Evolutionary conservation across 179 eudicot species (phyloP), one percentile per base, ranked within the genome.

Genomic region (Silene coronaria): DNA sequence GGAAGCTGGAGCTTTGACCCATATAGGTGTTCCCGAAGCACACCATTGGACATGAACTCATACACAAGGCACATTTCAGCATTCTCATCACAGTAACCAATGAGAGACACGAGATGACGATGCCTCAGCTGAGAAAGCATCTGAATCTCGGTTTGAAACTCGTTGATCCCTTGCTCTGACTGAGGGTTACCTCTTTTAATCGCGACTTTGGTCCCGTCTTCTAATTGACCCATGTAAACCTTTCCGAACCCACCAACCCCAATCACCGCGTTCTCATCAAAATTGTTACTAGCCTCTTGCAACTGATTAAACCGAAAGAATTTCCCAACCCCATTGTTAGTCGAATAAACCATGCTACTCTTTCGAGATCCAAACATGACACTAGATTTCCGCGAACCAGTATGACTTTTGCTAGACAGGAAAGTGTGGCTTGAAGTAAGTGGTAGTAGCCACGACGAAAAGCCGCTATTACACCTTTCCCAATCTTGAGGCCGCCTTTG

Each of bases 171-270:
- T 85, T 95, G 97, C 8, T 91, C 89, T 0, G 97, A 95, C 12
- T 89, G 90, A 0, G 97, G 91, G 61, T 88, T 92, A 6, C 92
- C 99, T 27, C 93, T 78, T 80, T 91, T 92, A 19, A 95, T 84
- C 1, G 97, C 99, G 0, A 95, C 81, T 63, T 84, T 83, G 0
- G 91, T 92, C 11, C 97, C 97, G 19, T 86, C 91, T 8, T 86
- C 89, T 16, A 82, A 42, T 60, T 83, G 88, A 7, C 97, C 99
- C 5, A 92, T 75, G 76, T 91, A 91, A 19, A 95, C 97, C 74
- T 92, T 92, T 0, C 99, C 99, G 19, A 92, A 92, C 7, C 97
- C 97, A n/a, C 97, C 97, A 17, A 95, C 89, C 1, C 97, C 97
- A 3, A 95, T 87, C 23, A 88, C 93, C 3, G 80, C 90, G 0